Evolutionary conservation across 2,329 filamentous ascomycete genomes (phyloP).

Genomic region (Penicillium concentricum): DNA sequence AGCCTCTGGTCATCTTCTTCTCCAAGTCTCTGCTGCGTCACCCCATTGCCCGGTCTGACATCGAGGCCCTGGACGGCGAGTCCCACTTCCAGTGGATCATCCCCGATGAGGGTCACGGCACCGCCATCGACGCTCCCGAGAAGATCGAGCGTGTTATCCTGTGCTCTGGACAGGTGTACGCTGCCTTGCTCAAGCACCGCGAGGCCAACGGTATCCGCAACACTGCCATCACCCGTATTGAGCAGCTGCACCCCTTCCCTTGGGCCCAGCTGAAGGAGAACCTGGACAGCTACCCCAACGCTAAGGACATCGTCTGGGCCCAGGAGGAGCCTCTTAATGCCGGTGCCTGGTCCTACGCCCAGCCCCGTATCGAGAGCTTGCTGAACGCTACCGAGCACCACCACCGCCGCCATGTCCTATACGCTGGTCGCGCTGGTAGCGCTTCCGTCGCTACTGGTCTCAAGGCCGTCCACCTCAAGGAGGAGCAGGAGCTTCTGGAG

Average conservation of each 20-base stretch:
- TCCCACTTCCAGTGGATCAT: conserved; percentile 98
- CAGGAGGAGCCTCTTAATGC: conserved; percentile 98
- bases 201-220: conserved; percentile 82
- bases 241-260: conserved; percentile 98
- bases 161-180: conserved; percentile 93
- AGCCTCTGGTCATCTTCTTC: conserved; percentile 97
- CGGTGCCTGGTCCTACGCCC: conserved; percentile 94
- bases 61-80: conserved; percentile 87
- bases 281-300: conserved; percentile 94
- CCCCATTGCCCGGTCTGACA: conserved; percentile 80
- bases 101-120: conserved; percentile 79
- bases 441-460: conserved; percentile 91
- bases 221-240: conserved; percentile 89
- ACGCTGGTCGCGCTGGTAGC: conserved; percentile 89
- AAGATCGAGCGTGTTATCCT: conserved; percentile 92
- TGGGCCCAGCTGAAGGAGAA: conserved; percentile 97
- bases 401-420: conserved; percentile 94
- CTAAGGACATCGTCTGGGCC: conserved; percentile 94
- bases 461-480: conserved; percentile 84
- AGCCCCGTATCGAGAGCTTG: conserved; percentile 94
- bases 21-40: conserved; percentile 95
- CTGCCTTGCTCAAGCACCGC: conserved; percentile 86
- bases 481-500: conserved; percentile 80
- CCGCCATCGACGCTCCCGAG: conserved; percentile 71
- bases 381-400: conserved; percentile 88